phyloP scores from a whole-genome alignment of 1,284 basidiomycete species.

The Termitomyces sp. region DNA sequence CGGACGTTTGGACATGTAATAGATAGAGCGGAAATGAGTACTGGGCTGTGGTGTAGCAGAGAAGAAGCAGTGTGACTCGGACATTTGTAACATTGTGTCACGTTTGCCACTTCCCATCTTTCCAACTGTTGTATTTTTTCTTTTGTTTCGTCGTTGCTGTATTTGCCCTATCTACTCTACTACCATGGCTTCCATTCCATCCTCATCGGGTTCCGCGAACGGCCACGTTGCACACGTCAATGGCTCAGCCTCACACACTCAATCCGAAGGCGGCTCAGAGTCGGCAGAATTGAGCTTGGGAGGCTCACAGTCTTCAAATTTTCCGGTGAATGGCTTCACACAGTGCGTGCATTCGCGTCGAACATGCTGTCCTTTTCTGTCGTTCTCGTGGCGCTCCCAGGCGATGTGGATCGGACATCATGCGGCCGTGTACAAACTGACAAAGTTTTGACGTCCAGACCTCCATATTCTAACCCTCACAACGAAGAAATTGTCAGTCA shows the following conservation, averaged over 20 bases:
- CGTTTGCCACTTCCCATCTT: slow-evolving; percentile 13
- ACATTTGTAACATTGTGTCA: slow-evolving; percentile 9
- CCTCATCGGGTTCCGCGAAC: slow-evolving; percentile 33
- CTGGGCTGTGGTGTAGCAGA: background rate
- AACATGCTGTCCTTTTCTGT: slow-evolving; percentile 5
- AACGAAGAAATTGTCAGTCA: slow-evolving; percentile 71
- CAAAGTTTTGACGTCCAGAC: slow-evolving; percentile 25
- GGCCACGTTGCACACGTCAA: slow-evolving; percentile 31
- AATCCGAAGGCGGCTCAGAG: slow-evolving; percentile 22
- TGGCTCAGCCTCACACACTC: slow-evolving; percentile 27
- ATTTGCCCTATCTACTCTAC: slow-evolving; percentile 2
- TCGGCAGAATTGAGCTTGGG: slow-evolving; percentile 20
- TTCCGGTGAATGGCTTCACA: slow-evolving; percentile 38
- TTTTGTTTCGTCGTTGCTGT: slow-evolving; percentile 6
- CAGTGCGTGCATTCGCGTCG: slow-evolving; percentile 34
- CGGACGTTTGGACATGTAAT: slow-evolving; percentile 37
- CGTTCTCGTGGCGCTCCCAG: background rate
- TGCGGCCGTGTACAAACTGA: slow-evolving; percentile 7
- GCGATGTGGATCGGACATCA: slow-evolving; percentile 14
- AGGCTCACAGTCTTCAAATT: slow-evolving; percentile 26
- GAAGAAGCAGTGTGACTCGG: slow-evolving; percentile 5
- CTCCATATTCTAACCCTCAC: slow-evolving; percentile 54
- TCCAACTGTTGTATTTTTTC: slow-evolving; percentile 9
- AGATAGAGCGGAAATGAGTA: slow-evolving; percentile 15
- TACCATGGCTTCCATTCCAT: slow-evolving; percentile 33